Evolutionary conservation across 768 basidiomycete genomes (phyloP), one percentile per base, ranked within the genome.

Genomic region (Phaffia australis): DNA sequence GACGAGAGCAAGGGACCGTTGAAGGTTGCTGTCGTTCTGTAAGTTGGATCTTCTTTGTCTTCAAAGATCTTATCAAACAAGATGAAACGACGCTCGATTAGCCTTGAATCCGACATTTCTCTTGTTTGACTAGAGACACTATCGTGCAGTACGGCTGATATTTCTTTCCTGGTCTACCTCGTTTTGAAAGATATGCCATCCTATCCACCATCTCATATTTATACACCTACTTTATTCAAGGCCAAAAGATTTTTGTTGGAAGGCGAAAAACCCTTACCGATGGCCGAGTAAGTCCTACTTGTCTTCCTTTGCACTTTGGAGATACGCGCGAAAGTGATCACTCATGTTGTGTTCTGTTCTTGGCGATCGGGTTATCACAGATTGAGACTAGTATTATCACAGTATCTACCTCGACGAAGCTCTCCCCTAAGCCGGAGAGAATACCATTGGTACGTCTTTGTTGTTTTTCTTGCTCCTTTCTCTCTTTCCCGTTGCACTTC

Each of bases 221-320:
- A 42, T 94, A 94, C 73, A 82, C 86, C n/a, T 88, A 87, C 74
- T 88, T 89, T 70, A 76, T 93, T 65, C 90, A 93, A 75, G 85
- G 86, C 46, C 81, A 87, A 66, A 85, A 83, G 61, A 84, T 94
- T 68, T 97, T 90, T 74, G 84, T 87, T 29, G 92, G 92, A 47
- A 89, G 87, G 74, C 84, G 92, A 70, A 91, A 93, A 77, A 87
- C 88, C 19, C 84, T 94, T 69, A 19, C 90, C 89, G 75, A 67
- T 25, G 66, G 66, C 32, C 82, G 89, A 66, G 88, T 89, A 70
- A 67, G 85, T 79, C 25, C 5, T 52, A n/a, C 19, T 48, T 23
- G 3, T 27, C 11, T 46, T 52, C 3, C 35, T 27, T 6, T 18
- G 21, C 23, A 27, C 6, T 42, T 11, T 42, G 35, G 35, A 42